These are phyloP conservation scores for Coemansia sp. DNA, from an alignment of 192 early-diverging fungal genomes.

Conservation along the genomic window DNA sequence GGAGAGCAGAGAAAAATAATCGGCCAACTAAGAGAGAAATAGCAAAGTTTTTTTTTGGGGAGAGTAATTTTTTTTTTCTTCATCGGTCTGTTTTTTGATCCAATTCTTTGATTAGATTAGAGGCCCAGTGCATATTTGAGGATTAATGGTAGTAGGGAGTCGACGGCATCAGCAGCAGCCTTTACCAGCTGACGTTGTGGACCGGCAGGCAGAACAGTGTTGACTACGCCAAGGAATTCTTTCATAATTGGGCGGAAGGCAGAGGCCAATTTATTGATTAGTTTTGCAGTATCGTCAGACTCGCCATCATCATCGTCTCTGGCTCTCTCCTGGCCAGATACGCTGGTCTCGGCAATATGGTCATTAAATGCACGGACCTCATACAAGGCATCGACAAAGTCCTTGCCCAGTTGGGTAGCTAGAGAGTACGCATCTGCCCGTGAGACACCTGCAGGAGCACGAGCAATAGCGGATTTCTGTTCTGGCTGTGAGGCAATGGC, in stretches of 20 bases:
- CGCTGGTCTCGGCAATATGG: not conserved
- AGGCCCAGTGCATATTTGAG: conserved; percentile 52
- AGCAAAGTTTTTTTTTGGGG: conserved; percentile 11
- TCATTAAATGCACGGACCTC: conserved; percentile 26
- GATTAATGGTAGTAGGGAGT: conserved; percentile 47
- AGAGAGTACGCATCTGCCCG: conserved; percentile 26
- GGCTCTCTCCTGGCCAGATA: conserved; percentile 15
- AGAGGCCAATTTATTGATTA: conserved; percentile 30
- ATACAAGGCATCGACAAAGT: conserved; percentile 37
- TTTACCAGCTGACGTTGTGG: conserved; percentile 46
- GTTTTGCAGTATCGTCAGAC: conserved; percentile 38
- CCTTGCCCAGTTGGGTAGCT: conserved; percentile 25
- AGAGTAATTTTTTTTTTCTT: not conserved
- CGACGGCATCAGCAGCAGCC: conserved; percentile 39
- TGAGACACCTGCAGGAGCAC: not conserved
- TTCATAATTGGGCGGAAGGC: conserved; percentile 43
- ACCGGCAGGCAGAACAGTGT: conserved; percentile 30
- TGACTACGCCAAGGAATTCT: conserved; percentile 33
- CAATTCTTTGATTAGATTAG: conserved; percentile 15
- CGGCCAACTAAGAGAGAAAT: not conserved
- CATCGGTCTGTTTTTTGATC: conserved; percentile 1
- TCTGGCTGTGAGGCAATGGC: not conserved
- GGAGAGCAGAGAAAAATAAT: not conserved
- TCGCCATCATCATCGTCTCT: conserved; percentile 35
- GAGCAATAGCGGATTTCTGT: not conserved